Evolutionary conservation across 352 stramenopile genomes (phyloP).

Genomic region (Phytophthora nicotianae): DNA sequence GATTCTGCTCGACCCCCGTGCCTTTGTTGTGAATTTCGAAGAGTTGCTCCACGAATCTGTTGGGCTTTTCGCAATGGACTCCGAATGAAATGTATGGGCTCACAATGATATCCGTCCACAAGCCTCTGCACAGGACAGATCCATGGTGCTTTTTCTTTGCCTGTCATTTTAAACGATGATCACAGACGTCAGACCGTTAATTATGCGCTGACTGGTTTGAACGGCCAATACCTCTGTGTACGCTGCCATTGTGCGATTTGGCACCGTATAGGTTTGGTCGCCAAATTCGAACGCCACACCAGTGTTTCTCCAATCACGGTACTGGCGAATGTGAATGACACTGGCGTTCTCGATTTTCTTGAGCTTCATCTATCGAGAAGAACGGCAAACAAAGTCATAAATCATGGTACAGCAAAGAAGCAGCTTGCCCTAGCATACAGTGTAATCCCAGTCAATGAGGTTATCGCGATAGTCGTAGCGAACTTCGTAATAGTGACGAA

Average conservation of each 20-base stretch:
- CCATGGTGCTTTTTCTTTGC: conserved; percentile 76
- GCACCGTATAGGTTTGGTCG: conserved; percentile 89
- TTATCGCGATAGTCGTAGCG: conserved; percentile 94
- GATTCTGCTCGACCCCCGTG: conserved; percentile 93
- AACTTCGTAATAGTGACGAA: conserved; percentile 91
- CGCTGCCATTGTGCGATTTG: conserved; percentile 91
- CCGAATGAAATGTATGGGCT: conserved; percentile 92
- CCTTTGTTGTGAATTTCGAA: conserved; percentile 95
- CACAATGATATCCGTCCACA: conserved; percentile 93
- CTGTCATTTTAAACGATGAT: conserved; percentile 19
- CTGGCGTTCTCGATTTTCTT: conserved; percentile 87
- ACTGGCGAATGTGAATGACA: conserved; percentile 94
- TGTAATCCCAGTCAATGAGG: conserved; percentile 96
- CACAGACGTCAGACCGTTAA: not conserved
- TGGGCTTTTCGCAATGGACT: conserved; percentile 75
- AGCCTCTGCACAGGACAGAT: conserved; percentile 80
- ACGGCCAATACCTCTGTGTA: conserved; percentile 74
- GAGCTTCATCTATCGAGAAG: conserved; percentile 65
- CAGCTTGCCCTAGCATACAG: conserved; percentile 35
- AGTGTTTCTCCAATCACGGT: conserved; percentile 90
- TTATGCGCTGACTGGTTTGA: not conserved
- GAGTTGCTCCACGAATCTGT: conserved; percentile 84
- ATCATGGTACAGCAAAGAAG: not conserved
- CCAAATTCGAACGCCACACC: conserved; percentile 96
- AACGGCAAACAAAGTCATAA: not conserved